Percentiles rank a stretch among this genome's conserved stretches.
These are phyloP conservation scores for Talaromyces pinophilus DNA, from an alignment of 2,329 filamentous ascomycete genomes.

Conservation along the genomic window DNA sequence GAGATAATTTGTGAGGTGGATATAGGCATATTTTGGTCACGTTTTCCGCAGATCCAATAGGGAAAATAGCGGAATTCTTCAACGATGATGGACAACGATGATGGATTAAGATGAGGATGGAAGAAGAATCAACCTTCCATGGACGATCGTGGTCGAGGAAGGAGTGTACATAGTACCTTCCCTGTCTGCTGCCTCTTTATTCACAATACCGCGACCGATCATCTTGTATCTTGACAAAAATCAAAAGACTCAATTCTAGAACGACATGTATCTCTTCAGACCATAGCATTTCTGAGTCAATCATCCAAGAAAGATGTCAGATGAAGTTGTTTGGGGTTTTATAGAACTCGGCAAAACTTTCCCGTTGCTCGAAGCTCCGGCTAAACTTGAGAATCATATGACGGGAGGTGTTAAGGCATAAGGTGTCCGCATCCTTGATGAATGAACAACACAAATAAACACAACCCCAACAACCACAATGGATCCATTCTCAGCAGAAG, in stretches of 20 bases:
- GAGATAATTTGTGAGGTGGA: neutral
- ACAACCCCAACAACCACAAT: conserved; percentile 36
- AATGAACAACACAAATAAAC: conserved; percentile 13
- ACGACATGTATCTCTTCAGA: too few relatives aligned
- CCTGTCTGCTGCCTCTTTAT: neutral
- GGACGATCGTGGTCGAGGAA: neutral
- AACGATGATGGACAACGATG: too few relatives aligned
- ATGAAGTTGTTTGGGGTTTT: neutral
- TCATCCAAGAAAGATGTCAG: neutral
- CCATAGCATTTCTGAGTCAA: neutral
- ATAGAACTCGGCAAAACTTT: conserved; percentile 14
- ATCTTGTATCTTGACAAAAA: neutral
- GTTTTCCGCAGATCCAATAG: neutral
- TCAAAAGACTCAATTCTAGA: neutral
- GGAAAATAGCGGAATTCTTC: neutral
- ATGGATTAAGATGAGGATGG: too few relatives aligned
- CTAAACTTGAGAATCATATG: neutral
- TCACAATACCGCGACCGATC: neutral
- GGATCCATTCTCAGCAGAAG: conserved; percentile 67
- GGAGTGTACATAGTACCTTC: neutral
- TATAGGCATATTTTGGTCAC: neutral
- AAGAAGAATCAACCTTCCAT: neutral
- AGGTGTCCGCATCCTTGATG: conserved; percentile 4
- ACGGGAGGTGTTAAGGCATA: neutral
- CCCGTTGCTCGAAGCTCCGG: neutral